Evolutionary conservation across 202 grass and related monocot species (phyloP).

Genomic region (Zizania palustris): DNA sequence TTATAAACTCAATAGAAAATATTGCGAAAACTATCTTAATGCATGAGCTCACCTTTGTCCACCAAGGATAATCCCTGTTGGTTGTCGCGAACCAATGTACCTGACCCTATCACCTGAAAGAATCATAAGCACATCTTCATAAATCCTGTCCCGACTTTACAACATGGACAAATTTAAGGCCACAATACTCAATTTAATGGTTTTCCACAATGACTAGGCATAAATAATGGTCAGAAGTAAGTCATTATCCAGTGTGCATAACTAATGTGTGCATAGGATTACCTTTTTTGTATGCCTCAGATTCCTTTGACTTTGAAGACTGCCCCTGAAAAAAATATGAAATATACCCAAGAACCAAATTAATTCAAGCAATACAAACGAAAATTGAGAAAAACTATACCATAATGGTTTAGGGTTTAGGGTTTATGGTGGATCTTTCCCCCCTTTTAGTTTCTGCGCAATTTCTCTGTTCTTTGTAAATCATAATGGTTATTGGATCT

Average conservation of each 20-base stretch:
- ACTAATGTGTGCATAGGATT: not conserved
- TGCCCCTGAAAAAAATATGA: slow-evolving; percentile 68
- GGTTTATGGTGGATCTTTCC: not conserved
- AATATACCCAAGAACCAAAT: slow-evolving; percentile 1
- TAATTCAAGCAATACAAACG: slow-evolving; percentile 6
- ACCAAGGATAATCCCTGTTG: slow-evolving; percentile 40
- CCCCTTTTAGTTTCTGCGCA: not conserved
- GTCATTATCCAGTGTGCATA: not conserved
- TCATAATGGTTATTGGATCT: not conserved
- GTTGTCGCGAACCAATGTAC: slow-evolving; percentile 57
- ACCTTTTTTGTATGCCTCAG: slow-evolving; percentile 74
- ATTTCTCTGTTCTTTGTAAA: not conserved
- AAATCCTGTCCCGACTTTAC: not conserved
- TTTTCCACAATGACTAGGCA: not conserved
- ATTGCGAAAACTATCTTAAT: slow-evolving; percentile 24
- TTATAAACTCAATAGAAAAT: not conserved
- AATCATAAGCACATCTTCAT: slow-evolving; percentile 39
- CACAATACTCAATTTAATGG: slow-evolving; percentile 17
- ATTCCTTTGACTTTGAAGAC: slow-evolving; percentile 75
- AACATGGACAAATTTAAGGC: slow-evolving; percentile 21
- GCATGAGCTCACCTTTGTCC: slow-evolving; percentile 53
- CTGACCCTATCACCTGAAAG: slow-evolving; percentile 92
- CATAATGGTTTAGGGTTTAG: too few species aligned
- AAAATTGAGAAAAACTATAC: not conserved
- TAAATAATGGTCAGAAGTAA: slow-evolving; percentile 22